A percentile compares a stretch with the other conserved stretches of the same genome.
phyloP scores from a whole-genome alignment of 345 rosid species.

The Populus alba region DNA sequence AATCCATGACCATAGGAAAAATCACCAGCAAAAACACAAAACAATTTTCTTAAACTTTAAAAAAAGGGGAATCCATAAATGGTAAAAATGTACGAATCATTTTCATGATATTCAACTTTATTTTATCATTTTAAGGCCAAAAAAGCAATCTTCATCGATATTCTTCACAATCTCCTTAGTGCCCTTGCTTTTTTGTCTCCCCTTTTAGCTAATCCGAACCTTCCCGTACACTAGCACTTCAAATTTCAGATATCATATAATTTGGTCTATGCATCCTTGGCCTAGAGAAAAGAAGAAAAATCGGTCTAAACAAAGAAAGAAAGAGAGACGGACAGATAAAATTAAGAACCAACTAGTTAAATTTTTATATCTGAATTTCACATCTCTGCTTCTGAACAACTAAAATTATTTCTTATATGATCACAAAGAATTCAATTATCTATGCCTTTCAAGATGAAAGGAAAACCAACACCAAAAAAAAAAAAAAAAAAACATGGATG shows the following conservation, averaged over 20 bases:
- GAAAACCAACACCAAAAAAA: not conserved
- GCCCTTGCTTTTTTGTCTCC: not conserved
- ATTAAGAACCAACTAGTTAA: not conserved
- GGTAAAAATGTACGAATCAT: constrained; percentile 14
- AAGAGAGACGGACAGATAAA: not conserved
- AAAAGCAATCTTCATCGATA: constrained; percentile 29
- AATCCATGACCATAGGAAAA: not conserved
- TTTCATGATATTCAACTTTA: constrained; percentile 31
- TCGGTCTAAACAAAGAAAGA: not conserved
- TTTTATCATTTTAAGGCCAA: constrained; percentile 17
- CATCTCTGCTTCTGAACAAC: constrained; percentile 22
- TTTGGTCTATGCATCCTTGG: not conserved
- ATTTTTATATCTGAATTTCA: constrained; percentile 10
- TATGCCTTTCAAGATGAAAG: constrained; percentile 37
- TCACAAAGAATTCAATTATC: constrained; percentile 40
- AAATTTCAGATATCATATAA: not conserved
- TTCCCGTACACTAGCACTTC: not conserved
- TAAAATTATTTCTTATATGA: constrained; percentile 14
- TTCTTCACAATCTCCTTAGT: constrained; percentile 18
- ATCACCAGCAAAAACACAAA: not conserved
- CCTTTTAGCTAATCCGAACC: constrained; percentile 15
- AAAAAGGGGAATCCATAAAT: not conserved
- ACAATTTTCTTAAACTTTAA: not conserved
- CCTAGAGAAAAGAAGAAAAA: not conserved
- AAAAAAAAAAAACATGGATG: not conserved